These are phyloP conservation scores for Noccaea caerulescens DNA, from an alignment of 345 rosid species.

Conservation along the genomic window DNA sequence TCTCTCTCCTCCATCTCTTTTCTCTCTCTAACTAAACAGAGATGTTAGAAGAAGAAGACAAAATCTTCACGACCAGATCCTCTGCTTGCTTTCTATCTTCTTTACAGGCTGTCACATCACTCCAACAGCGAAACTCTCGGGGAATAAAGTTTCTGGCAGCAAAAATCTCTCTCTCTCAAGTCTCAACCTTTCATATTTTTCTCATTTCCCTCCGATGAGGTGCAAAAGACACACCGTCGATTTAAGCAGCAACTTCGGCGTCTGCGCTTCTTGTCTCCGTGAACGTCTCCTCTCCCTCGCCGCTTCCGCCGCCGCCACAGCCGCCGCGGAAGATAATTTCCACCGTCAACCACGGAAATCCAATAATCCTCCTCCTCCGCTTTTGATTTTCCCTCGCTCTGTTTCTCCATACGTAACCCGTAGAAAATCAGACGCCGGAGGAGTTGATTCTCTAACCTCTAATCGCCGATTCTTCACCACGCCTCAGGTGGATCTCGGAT, in stretches of 20 bases:
- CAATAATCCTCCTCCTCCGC: slow-evolving; percentile 47
- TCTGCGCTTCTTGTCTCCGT: slow-evolving; percentile 90
- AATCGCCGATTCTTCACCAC: slow-evolving; percentile 62
- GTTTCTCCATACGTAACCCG: slow-evolving; percentile 75
- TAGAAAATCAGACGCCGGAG: slow-evolving; percentile 57
- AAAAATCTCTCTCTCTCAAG: background rate
- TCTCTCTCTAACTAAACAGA: slow-evolving; percentile 29
- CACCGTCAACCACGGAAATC: slow-evolving; percentile 35
- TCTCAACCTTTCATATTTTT: background rate
- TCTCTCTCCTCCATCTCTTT: slow-evolving; percentile 19
- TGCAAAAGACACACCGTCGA: slow-evolving; percentile 74
- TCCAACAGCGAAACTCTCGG: slow-evolving; percentile 28
- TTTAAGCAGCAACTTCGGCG: slow-evolving; percentile 70
- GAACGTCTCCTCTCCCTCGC: slow-evolving; percentile 65
- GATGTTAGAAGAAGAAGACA: slow-evolving; percentile 37
- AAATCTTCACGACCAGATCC: slow-evolving; percentile 38
- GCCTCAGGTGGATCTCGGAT: slow-evolving; percentile 62
- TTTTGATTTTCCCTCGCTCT: slow-evolving; percentile 71
- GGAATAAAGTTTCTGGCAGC: background rate
- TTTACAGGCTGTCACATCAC: slow-evolving; percentile 41
- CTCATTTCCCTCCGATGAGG: slow-evolving; percentile 56
- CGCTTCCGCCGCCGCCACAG: slow-evolving; percentile 58
- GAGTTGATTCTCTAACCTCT: background rate
- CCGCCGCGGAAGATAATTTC: slow-evolving; percentile 42
- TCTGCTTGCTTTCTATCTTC: slow-evolving; percentile 14